Conservation (phyloP, 2,329 filamentous ascomycete species). For the Colletotrichum abscissum region DNA sequence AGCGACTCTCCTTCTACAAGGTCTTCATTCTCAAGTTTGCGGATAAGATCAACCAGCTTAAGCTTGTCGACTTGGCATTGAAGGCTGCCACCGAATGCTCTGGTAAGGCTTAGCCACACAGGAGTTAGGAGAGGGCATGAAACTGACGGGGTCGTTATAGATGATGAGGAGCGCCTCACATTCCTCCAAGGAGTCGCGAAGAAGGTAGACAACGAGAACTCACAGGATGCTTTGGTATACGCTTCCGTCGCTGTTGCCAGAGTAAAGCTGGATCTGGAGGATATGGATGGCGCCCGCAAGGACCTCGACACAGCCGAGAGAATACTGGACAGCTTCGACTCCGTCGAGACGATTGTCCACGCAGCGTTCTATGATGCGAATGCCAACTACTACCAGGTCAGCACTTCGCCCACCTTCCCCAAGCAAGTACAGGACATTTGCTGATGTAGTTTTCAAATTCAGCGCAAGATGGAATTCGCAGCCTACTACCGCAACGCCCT, state of each 20-base stretch:
- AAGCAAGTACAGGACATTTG: not conserved
- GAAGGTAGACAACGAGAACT: constrained; percentile 91
- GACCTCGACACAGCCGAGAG: constrained; percentile 89
- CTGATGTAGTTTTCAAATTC: constrained; percentile 48
- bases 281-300: constrained; percentile 85
- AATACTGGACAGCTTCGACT: constrained; percentile 91
- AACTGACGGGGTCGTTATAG: constrained; percentile 56
- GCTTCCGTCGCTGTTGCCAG: constrained; percentile 90
- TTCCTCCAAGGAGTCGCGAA: constrained; percentile 87
- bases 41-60: constrained; percentile 98
- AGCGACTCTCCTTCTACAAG: constrained; percentile 92
- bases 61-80: constrained; percentile 91
- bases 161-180: constrained; percentile 84
- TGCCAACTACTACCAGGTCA: constrained; percentile 89
- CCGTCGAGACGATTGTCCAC: constrained; percentile 94
- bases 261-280: constrained; percentile 83
- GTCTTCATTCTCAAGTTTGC: constrained; percentile 96
- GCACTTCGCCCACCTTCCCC: constrained; percentile 23
- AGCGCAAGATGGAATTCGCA: constrained; percentile 88
- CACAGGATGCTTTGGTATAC: constrained; percentile 96
- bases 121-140: not conserved
- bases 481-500: constrained; percentile 98
- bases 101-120: constrained; percentile 59
- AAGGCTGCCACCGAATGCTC: constrained; percentile 87
- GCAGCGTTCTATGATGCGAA: constrained; percentile 96